phyloP scores from a whole-genome alignment of 495 filamentous ascomycete genomes.

The Astrothelium macrocarpum region DNA sequence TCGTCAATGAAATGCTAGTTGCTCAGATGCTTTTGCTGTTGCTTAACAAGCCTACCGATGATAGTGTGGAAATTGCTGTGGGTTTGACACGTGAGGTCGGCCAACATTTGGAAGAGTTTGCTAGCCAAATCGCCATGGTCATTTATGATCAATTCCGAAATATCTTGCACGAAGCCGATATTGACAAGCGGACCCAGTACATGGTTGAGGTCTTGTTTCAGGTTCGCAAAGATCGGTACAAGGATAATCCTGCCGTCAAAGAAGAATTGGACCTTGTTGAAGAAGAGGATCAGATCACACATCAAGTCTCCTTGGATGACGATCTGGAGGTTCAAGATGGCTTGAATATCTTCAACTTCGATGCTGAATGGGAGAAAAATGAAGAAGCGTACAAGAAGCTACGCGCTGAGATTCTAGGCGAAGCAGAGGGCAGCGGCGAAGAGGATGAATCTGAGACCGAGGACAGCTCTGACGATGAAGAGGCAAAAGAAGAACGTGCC shows the following conservation, averaged over 20 bases:
- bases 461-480: constrained; percentile 70
- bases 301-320: constrained; percentile 60
- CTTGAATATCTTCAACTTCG: constrained; percentile 91
- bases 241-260: constrained; percentile 81
- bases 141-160: constrained; percentile 93
- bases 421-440: constrained; percentile 65
- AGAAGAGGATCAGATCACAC: constrained; percentile 95
- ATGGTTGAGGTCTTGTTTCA: constrained; percentile 99
- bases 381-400: constrained; percentile 83
- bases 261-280: constrained; percentile 93
- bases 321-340: constrained; percentile 75
- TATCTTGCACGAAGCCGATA: constrained; percentile 89
- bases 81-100: constrained; percentile 84
- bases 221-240: constrained; percentile 90
- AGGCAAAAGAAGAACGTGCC: constrained; percentile 58
- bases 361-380: constrained; percentile 79
- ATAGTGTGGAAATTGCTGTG: constrained; percentile 96
- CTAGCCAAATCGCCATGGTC: constrained; percentile 65
- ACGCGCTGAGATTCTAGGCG: constrained; percentile 89
- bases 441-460: constrained; percentile 62
- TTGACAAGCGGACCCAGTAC: constrained; percentile 94
- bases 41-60: constrained; percentile 88
- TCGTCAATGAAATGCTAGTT: constrained; percentile 84
- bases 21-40: constrained; percentile 85
- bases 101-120: constrained; percentile 91